Evolutionary conservation across 2,329 filamentous ascomycete genomes (phyloP).

Genomic region (Bisporella sp.): DNA sequence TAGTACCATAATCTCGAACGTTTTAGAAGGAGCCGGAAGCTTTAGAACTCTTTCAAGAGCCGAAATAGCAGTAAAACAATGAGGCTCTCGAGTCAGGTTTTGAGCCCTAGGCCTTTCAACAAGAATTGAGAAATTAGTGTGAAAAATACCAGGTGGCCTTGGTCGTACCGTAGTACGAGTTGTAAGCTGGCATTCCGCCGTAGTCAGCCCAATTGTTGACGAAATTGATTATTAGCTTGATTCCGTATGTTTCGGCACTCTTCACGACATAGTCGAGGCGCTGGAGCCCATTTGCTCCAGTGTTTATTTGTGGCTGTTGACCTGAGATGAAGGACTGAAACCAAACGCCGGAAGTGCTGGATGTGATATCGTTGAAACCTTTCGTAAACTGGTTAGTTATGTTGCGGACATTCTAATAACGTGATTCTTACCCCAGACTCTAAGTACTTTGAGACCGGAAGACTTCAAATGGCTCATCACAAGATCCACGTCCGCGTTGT

Average conservation of each 20-base stretch:
- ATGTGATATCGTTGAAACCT: conserved; percentile 2
- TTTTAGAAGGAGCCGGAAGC: too few species aligned
- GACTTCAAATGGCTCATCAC: conserved; percentile 3
- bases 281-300: conserved; percentile 52
- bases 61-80: too few species aligned
- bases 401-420: conserved; percentile 32
- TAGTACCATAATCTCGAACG: too few species aligned
- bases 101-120: too few species aligned
- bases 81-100: too few species aligned
- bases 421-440: conserved; percentile 58
- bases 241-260: conserved; percentile 47
- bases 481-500: conserved; percentile 45
- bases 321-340: conserved; percentile 37
- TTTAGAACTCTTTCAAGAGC: too few species aligned
- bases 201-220: conserved; percentile 66
- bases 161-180: conserved; percentile 44
- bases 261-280: conserved; percentile 58
- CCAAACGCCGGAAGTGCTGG: conserved; percentile 27
- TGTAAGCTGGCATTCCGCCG: conserved; percentile 54
- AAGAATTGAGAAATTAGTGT: too few species aligned
- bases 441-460: conserved; percentile 46
- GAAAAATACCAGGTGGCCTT: conserved; percentile 37
- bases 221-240: conserved; percentile 58
- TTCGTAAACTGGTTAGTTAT: conserved; percentile 29
- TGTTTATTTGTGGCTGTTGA: conserved; percentile 50